These are phyloP conservation scores for Parachaetomium inaequale DNA, from an alignment of 495 filamentous ascomycete species.

Conservation along the genomic window DNA sequence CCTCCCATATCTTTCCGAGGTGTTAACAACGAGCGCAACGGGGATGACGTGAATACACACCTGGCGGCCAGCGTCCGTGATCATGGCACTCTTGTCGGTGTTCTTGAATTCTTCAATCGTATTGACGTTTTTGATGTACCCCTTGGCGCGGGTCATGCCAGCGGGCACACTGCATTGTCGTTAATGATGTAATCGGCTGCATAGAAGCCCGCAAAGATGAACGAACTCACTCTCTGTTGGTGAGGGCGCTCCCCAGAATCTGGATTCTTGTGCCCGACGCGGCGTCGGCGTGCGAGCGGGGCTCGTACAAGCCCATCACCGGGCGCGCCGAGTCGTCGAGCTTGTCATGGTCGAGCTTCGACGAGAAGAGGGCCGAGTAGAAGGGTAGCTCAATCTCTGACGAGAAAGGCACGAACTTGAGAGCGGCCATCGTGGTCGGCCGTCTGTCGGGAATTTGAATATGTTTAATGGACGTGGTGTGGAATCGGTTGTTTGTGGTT, in stretches of 20 bases:
- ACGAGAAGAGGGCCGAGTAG: constrained; percentile 80
- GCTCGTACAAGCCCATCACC: constrained; percentile 85
- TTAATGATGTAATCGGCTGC: not conserved
- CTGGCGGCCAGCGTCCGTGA: constrained; percentile 70
- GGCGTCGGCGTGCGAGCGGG: constrained; percentile 62
- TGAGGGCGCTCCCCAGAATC: constrained; percentile 80
- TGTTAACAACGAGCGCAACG: constrained; percentile 14
- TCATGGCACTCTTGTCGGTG: constrained; percentile 64
- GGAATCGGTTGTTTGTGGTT: constrained; percentile 1
- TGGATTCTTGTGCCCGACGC: constrained; percentile 79
- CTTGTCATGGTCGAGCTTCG: constrained; percentile 94
- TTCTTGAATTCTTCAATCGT: constrained; percentile 90
- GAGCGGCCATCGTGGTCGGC: constrained; percentile 15
- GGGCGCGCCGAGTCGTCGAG: constrained; percentile 86
- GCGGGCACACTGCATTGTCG: constrained; percentile 58
- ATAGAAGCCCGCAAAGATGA: not conserved
- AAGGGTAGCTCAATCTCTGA: constrained; percentile 95
- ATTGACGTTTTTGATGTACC: constrained; percentile 92
- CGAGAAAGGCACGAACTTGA: constrained; percentile 74
- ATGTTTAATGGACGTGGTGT: not conserved
- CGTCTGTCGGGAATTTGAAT: not conserved
- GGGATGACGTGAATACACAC: constrained; percentile 42
- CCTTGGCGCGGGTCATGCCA: constrained; percentile 77
- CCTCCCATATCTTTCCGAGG: constrained; percentile 79
- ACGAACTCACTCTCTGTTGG: constrained; percentile 67